Evolutionary conservation across 1,284 basidiomycete species (phyloP).

Genomic region (Malassezia dermatis): DNA sequence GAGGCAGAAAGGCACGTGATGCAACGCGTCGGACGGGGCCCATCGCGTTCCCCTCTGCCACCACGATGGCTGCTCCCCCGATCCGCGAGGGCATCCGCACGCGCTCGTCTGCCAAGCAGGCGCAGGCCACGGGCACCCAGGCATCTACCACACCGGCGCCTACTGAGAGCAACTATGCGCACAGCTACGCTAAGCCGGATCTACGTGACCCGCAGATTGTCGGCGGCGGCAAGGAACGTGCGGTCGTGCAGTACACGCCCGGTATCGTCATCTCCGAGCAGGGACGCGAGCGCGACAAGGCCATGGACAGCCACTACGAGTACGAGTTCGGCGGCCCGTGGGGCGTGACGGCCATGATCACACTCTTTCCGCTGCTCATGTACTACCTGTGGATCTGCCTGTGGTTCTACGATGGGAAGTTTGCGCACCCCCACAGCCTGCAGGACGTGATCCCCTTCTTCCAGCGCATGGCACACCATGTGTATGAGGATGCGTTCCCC

Average conservation of each 20-base stretch:
- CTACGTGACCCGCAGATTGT: conserved; percentile 43
- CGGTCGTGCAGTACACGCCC: conserved; percentile 33
- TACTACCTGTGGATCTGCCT: conserved; percentile 98
- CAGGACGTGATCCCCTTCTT: conserved; percentile 72
- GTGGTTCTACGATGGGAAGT: conserved; percentile 83
- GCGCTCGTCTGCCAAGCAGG: not conserved
- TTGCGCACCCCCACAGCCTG: conserved; percentile 64
- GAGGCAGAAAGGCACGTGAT: conserved; percentile 13
- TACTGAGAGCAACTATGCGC: conserved; percentile 18
- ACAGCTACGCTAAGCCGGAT: conserved; percentile 36
- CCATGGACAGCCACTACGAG: conserved; percentile 41
- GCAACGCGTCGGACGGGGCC: not conserved
- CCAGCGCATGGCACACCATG: conserved; percentile 68
- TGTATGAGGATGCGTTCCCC: conserved; percentile 79
- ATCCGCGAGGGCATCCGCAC: conserved; percentile 9
- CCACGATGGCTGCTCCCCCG: conserved; percentile 10
- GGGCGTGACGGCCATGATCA: conserved; percentile 87
- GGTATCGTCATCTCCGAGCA: conserved; percentile 45
- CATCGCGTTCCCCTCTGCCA: not conserved
- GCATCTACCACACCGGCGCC: not conserved
- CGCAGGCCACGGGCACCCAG: not conserved
- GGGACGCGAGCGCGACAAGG: conserved; percentile 40
- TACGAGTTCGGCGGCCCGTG: conserved; percentile 85
- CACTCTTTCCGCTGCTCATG: conserved; percentile 81
- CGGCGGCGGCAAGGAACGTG: conserved; percentile 38